These are phyloP conservation scores for Chytriomyces sp. DNA, from an alignment of 192 early-diverging fungal genomes.

Conservation along the genomic window DNA sequence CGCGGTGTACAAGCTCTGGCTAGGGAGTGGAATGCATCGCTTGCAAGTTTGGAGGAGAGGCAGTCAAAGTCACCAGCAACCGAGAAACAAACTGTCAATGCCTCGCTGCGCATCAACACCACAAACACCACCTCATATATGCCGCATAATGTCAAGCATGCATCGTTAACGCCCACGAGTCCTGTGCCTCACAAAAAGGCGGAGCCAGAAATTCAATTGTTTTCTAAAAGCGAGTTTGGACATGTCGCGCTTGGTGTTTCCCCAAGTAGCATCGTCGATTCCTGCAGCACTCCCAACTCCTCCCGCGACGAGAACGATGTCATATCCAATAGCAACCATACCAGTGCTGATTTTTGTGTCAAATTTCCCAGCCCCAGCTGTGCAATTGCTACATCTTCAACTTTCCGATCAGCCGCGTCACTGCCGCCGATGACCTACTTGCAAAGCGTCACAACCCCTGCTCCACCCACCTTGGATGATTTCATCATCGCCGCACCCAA, in stretches of 20 bases:
- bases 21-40: slow-evolving; percentile 30
- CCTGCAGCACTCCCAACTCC: too few relatives aligned
- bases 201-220: too few relatives aligned
- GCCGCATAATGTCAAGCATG: not conserved
- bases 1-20: slow-evolving; percentile 23
- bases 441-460: not conserved
- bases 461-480: not conserved
- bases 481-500: not conserved
- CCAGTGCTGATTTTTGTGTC: not conserved
- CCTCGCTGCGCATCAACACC: not conserved
- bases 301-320: too few relatives aligned
- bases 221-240: too few relatives aligned
- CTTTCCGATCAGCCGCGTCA: too few relatives aligned
- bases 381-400: too few relatives aligned
- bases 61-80: not conserved
- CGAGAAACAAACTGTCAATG: not conserved
- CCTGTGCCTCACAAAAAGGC: not conserved
- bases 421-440: too few relatives aligned
- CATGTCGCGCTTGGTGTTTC: too few relatives aligned
- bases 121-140: not conserved
- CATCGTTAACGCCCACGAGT: not conserved
- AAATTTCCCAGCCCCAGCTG: not conserved
- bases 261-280: too few relatives aligned
- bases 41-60: too few relatives aligned
- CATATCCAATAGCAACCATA: too few relatives aligned